A percentile compares a stretch with the other conserved stretches of the same genome.
phyloP scores from a whole-genome alignment of 1,139 yeast genomes.

The Nadsonia commutata region DNA sequence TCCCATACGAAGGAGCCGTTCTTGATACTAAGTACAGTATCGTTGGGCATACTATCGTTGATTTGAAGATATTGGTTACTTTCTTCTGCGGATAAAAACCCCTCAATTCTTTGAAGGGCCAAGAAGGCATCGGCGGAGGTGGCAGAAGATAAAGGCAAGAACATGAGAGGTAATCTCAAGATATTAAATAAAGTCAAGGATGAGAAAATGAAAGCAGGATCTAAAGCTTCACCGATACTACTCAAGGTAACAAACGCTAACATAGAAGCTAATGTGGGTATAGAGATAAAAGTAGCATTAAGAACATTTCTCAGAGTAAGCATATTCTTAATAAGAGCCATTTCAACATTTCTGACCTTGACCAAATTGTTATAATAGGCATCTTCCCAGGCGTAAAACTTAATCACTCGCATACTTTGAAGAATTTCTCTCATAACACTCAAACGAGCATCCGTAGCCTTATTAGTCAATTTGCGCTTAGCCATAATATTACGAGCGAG shows the following conservation, averaged over 20 bases:
- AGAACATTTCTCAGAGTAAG: constrained; percentile 33
- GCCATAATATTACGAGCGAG: constrained; percentile 28
- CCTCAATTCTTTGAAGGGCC: constrained; percentile 46
- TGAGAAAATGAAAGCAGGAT: constrained; percentile 65
- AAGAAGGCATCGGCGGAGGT: constrained; percentile 54
- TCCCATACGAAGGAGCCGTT: constrained; percentile 63
- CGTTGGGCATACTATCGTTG: constrained; percentile 16
- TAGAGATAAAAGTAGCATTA: constrained; percentile 45
- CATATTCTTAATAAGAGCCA: constrained; percentile 18
- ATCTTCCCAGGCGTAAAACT: constrained; percentile 63
- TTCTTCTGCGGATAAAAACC: constrained; percentile 33
- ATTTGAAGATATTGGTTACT: constrained; percentile 21
- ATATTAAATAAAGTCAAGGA: constrained; percentile 64
- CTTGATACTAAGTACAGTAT: constrained; percentile 28
- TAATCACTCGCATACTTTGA: constrained; percentile 51
- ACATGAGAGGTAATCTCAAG: constrained; percentile 52
- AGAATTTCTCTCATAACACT: constrained; percentile 48
- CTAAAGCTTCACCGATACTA: constrained; percentile 37
- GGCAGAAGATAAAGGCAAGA: constrained; percentile 54
- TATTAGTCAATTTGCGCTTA: constrained; percentile 31
- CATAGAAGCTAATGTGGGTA: constrained; percentile 57
- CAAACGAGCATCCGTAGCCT: constrained; percentile 44
- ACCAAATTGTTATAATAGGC: constrained; percentile 37
- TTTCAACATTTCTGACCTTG: constrained; percentile 33
- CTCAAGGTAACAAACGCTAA: constrained; percentile 61